These are phyloP conservation scores for Diaporthe amygdali DNA, from an alignment of 2,329 filamentous ascomycete species.

Conservation along the genomic window DNA sequence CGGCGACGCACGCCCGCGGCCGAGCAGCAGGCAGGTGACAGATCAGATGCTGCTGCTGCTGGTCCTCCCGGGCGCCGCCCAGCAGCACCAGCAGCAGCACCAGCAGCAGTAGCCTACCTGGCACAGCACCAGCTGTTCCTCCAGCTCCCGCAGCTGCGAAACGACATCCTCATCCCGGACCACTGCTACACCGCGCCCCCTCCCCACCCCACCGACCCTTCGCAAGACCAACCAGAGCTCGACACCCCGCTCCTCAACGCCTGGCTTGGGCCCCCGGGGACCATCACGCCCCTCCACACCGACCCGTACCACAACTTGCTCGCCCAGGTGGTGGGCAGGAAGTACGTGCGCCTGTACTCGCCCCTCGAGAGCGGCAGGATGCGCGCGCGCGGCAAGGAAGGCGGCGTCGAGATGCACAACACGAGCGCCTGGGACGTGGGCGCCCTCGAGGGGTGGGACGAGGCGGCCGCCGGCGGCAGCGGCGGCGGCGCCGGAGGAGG, in stretches of 20 bases:
- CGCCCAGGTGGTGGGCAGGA: slow-evolving; percentile 85
- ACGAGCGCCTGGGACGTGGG: slow-evolving; percentile 83
- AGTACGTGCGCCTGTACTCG: slow-evolving; percentile 89
- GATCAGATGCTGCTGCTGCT: background rate
- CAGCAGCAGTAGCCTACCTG: slow-evolving; percentile 63
- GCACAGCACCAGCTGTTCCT: slow-evolving; percentile 88
- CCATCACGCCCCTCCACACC: slow-evolving; percentile 91
- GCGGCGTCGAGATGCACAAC: slow-evolving; percentile 89
- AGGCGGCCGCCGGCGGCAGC: slow-evolving; percentile 25
- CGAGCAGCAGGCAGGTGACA: background rate
- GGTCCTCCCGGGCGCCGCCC: background rate
- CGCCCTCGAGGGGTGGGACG: slow-evolving; percentile 67
- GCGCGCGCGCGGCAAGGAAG: slow-evolving; percentile 66
- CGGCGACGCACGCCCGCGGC: background rate
- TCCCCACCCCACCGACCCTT: slow-evolving; percentile 47
- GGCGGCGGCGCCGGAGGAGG: slow-evolving; percentile 23
- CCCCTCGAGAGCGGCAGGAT: slow-evolving; percentile 65
- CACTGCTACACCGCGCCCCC: slow-evolving; percentile 80
- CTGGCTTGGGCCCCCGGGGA: slow-evolving; percentile 89
- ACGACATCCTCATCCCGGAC: slow-evolving; percentile 82
- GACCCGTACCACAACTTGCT: slow-evolving; percentile 95
- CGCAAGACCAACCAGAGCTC: slow-evolving; percentile 45
- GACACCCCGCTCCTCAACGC: slow-evolving; percentile 76
- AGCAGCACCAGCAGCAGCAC: background rate
- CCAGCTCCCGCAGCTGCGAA: slow-evolving; percentile 78